Conservation (phyloP, 768 basidiomycete genomes). For the Tricholoma sp. region DNA sequence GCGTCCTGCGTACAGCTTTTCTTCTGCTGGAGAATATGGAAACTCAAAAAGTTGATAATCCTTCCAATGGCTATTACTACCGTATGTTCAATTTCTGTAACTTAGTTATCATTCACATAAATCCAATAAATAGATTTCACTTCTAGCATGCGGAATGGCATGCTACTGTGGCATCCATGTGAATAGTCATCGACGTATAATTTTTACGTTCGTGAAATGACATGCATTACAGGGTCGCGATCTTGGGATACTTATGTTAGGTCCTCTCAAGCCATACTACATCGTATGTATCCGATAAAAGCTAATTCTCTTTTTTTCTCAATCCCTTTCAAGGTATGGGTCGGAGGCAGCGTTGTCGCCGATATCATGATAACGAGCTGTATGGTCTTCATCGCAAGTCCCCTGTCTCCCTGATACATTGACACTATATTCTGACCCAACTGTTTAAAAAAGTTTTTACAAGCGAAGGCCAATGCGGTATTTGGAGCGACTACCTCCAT, state of each 20-base stretch:
- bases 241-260: constrained; percentile 1
- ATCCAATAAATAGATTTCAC: constrained; percentile 4
- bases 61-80: constrained; percentile 6
- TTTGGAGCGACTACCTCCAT: background rate
- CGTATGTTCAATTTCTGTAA: background rate
- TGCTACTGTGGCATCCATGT: constrained; percentile 7
- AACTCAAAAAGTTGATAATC: too few species aligned
- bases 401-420: background rate
- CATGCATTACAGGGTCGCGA: background rate
- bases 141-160: constrained; percentile 3
- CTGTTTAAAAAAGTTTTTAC: constrained; percentile 1
- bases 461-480: background rate
- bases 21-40: too few species aligned
- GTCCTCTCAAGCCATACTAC: constrained; percentile 1
- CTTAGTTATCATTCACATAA: background rate
- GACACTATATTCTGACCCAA: background rate
- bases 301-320: background rate
- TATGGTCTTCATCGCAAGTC: constrained; percentile 12
- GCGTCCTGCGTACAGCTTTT: constrained; percentile 12
- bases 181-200: background rate
- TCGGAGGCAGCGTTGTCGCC: constrained; percentile 4
- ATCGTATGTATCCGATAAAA: constrained; percentile 1
- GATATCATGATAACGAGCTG: constrained; percentile 10
- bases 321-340: constrained; percentile 9
- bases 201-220: background rate